Evolutionary conservation across 805 yeast genomes (phyloP), one percentile per base, ranked within the genome.

Genomic region (Maudiozyma pseudohumilis): DNA sequence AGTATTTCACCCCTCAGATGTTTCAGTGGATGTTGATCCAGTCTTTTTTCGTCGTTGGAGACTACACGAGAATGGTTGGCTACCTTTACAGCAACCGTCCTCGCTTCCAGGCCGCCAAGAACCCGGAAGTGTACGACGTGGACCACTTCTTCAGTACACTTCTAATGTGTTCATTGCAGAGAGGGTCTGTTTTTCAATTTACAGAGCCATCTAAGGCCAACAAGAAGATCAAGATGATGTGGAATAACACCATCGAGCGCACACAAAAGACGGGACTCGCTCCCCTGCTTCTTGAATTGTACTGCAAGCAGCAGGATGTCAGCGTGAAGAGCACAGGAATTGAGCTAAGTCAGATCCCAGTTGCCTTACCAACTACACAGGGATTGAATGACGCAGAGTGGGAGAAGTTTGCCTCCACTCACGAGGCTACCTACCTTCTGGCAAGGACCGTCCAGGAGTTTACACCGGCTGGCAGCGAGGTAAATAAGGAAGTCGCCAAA

Each of bases 131-230:
- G 6, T 54, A 37, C 30, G 55, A 57, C 38, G 42, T 53, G 3
- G 59, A 56, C 16, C 55, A 49, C 26, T 50, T 53, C 23, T 55
- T 53, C 35, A 55, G 55, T 38, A 43, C 56, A 1, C 29, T 55
- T 17, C 5, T 53, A n/a, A 48, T 50, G 46, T 54, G 59, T 41
- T 49, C 47, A 29, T 27, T 56, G 26, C 59, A 55, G 18, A 50
- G 59, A 42, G 47, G 49, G 31, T 38, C 36, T 6, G 23, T 44
- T 8, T 33, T 38, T 16, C 26, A 43, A 6, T 47, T 44, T 21
- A 36, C 39, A 7, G 52, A 54, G 23, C 30, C 37, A 22, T 41
- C 29, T 10, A 34, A 41, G 16, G 49, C 58, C 6, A 22, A 23
- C 16, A 48, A 38, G 29, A 55, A 55, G 38, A 37, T 55, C 10